Conservation (phyloP, 2,329 filamentous ascomycete genomes). For the Trichophyton schoenleinii region DNA sequence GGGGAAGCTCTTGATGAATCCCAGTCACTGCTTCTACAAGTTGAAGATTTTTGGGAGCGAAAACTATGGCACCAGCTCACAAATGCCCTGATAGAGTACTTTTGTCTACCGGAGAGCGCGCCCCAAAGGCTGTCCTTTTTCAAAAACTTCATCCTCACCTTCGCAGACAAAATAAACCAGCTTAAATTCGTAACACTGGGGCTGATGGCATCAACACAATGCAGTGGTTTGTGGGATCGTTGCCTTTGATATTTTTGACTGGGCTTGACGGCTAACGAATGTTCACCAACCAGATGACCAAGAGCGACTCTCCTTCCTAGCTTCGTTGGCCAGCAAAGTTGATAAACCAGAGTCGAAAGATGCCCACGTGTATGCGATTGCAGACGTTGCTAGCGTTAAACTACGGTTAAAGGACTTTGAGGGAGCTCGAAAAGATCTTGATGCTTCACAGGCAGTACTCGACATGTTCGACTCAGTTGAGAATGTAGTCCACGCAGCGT, state of each 20-base stretch:
- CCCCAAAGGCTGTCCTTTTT: slow-evolving; percentile 80
- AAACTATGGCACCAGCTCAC: slow-evolving; percentile 99
- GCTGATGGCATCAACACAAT: slow-evolving; percentile 74
- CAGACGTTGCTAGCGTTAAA: slow-evolving; percentile 79
- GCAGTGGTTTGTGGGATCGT: slow-evolving; percentile 27
- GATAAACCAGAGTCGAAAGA: slow-evolving; percentile 89
- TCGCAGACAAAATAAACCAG: slow-evolving; percentile 98
- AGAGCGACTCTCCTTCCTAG: slow-evolving; percentile 75
- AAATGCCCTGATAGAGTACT: slow-evolving; percentile 75
- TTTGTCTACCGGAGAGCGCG: slow-evolving; percentile 67
- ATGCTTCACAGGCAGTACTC: slow-evolving; percentile 73
- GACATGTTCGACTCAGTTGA: slow-evolving; percentile 92
- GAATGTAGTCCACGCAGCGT: slow-evolving; percentile 86
- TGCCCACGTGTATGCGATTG: slow-evolving; percentile 85
- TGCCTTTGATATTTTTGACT: not conserved
- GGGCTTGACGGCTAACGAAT: not conserved
- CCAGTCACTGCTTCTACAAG: slow-evolving; percentile 75
- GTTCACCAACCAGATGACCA: slow-evolving; percentile 38
- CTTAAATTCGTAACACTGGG: slow-evolving; percentile 89
- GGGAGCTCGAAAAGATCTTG: slow-evolving; percentile 74
- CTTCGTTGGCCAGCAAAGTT: slow-evolving; percentile 72
- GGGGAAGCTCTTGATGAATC: slow-evolving; percentile 77
- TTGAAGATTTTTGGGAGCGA: slow-evolving; percentile 95
- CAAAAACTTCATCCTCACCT: slow-evolving; percentile 88
- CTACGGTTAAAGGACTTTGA: slow-evolving; percentile 66